Conservation (phyloP, 176 grass and related monocot genomes). For the Tuctoria greenei region DNA sequence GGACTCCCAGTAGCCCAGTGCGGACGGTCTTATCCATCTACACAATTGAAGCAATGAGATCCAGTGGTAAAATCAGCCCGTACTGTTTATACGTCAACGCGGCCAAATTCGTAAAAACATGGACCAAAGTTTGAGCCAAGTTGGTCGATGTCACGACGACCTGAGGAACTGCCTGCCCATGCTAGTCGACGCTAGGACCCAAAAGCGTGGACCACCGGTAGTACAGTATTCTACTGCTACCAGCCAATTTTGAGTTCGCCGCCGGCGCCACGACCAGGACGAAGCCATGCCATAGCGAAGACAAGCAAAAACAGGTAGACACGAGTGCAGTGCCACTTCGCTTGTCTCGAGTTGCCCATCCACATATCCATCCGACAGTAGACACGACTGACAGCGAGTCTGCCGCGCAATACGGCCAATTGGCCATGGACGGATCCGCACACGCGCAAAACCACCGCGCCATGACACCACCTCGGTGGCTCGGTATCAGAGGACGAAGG, state of each 20-base stretch:
- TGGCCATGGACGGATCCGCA: constrained; percentile 17
- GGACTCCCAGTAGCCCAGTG: too few relatives aligned
- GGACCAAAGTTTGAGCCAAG: neutral
- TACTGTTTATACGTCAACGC: neutral
- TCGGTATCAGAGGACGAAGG: neutral
- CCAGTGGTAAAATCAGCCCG: neutral
- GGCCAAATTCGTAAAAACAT: constrained; percentile 1
- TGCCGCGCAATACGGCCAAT: constrained; percentile 32
- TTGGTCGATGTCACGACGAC: constrained; percentile 15
- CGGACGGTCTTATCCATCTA: too few relatives aligned
- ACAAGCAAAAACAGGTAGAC: neutral
- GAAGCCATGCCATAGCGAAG: neutral
- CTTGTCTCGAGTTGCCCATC: neutral
- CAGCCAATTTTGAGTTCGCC: constrained; percentile 1
- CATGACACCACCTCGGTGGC: neutral
- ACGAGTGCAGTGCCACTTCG: too few relatives aligned
- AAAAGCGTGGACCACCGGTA: neutral
- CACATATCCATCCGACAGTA: neutral
- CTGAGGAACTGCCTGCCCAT: neutral
- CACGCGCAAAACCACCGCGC: neutral
- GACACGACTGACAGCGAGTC: constrained; percentile 20
- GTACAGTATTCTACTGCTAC: neutral
- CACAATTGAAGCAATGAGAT: neutral
- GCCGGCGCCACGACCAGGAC: constrained; percentile 22
- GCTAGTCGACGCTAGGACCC: neutral